phyloP scores from a whole-genome alignment of 345 rosid species.

The Hevea brasiliensis region DNA sequence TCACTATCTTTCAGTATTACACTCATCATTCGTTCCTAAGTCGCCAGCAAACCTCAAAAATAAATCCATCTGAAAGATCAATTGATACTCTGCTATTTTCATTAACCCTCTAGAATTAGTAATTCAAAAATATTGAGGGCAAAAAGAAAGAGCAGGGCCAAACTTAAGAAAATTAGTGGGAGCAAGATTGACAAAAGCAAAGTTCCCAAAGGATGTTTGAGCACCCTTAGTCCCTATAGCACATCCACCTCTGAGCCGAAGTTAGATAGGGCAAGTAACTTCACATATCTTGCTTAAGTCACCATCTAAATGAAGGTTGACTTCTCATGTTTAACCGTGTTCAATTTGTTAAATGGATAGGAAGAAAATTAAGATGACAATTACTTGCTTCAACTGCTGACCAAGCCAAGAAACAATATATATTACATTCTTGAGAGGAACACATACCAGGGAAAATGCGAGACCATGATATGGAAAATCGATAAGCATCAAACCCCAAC shows the following conservation, averaged over 20 bases:
- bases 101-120: too few species aligned
- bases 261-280: neutral
- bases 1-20: too few species aligned
- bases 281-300: neutral
- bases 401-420: neutral
- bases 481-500: conserved; percentile 81
- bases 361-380: neutral
- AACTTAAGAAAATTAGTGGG: too few species aligned
- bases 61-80: neutral
- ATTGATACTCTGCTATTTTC: neutral
- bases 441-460: conserved; percentile 85
- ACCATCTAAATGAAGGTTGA: neutral
- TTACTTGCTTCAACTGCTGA: neutral
- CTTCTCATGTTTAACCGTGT: neutral
- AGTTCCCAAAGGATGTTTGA: too few species aligned
- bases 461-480: conserved; percentile 91
- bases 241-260: neutral
- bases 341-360: too few species aligned
- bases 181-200: too few species aligned
- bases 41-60: neutral
- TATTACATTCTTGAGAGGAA: neutral
- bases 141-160: too few species aligned
- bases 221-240: too few species aligned
- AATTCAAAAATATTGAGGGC: too few species aligned
- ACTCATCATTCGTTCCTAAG: neutral